Percentiles rank a stretch among this genome's conserved stretches.
phyloP scores from a whole-genome alignment of 139 green algal genomes.

The Tetraselmis chui region DNA sequence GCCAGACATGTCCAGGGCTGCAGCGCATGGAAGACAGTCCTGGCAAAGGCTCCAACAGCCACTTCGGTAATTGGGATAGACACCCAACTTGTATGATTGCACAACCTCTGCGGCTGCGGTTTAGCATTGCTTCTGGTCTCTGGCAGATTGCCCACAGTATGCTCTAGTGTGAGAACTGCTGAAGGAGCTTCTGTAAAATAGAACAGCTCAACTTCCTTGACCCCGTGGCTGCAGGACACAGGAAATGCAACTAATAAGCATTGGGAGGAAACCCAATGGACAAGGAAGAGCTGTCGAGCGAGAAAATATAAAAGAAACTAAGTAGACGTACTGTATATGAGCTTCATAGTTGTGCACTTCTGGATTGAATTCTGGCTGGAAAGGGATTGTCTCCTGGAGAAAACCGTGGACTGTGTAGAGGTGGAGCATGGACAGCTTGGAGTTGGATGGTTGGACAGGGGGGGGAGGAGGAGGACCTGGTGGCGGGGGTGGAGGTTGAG shows the following conservation, averaged over 20 bases:
- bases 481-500: background rate
- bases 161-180: background rate
- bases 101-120: too few relatives aligned
- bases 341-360: background rate
- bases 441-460: background rate
- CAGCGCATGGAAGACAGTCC: background rate
- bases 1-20: background rate
- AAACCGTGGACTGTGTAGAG: background rate
- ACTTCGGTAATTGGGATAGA: background rate
- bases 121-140: too few relatives aligned
- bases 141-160: background rate
- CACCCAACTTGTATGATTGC: background rate
- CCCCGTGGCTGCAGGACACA: background rate
- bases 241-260: too few relatives aligned
- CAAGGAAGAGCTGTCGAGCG: too few relatives aligned
- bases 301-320: too few relatives aligned
- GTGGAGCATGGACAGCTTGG: background rate
- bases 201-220: background rate
- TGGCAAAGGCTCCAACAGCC: background rate
- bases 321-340: background rate
- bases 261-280: too few relatives aligned
- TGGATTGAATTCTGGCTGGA: background rate
- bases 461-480: too few relatives aligned
- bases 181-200: background rate
- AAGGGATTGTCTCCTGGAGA: background rate